Base-by-base conservation (phyloP, 768 basidiomycete genomes). In the Butyriboletus loyo region DNA sequence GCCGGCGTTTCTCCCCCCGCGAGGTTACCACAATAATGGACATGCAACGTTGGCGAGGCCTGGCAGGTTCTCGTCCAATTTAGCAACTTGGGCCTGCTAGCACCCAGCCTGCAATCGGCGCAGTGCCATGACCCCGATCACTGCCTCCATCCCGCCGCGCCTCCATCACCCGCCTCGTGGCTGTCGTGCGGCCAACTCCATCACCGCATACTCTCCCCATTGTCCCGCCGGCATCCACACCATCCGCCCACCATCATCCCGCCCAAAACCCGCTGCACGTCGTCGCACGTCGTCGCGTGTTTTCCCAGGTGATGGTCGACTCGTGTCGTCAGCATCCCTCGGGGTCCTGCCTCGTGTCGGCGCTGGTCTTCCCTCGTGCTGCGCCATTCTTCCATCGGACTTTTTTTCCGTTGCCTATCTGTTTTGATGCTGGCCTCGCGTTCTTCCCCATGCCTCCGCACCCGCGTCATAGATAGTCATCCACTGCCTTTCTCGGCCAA, bases 281-380 rank as follows among this genome's bases (percentile, higher is more conserved):
- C n/a, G 32, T 34, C 11, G 11, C 32, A 34, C 14, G 32, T 34
- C 53, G 34, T 42, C 58, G 36, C 64, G 36, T 59, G 52, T 56
- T 47, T 56, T 60, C 58, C 55, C 60, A 59, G 37, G 54, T 35
- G 30, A 49, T 41, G 46, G 3, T 14, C 52, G 41, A 19, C 48
- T 27, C 13, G 41, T 59, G 53, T 55, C 58, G 64, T 57, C 50
- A 63, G 9, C 31, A 2, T 5, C n/a, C 0, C 7, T 31, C 35
- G 61, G 66, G 64, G 62, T 58, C 32, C 56, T 54, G 67, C 66
- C 66, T 67, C 66, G 67, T 67, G 66, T 67, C 62, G 59, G 67
- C 65, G 67, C 61, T 64, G 56, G 46, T 43, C 41, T 44, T 37
- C 51, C 46, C 41, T 41, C 46, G 36, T 51, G 50, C 52, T 49